phyloP scores from a whole-genome alignment of 805 yeast genomes.

The Starmerella bombicola region DNA sequence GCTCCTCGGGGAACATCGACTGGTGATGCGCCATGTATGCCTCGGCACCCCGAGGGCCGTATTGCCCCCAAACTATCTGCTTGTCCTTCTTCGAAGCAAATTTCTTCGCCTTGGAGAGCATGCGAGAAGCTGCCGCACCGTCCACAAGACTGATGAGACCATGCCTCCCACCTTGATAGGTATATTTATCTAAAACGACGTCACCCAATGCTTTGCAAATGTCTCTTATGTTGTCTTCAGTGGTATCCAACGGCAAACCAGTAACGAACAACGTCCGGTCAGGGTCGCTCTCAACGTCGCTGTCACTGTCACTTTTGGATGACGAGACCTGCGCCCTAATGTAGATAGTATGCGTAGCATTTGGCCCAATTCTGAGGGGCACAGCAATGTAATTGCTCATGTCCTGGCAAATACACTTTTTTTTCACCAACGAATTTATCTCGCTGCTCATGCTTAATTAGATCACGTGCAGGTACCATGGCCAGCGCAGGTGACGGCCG shows the following conservation, averaged over 20 bases:
- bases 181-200: constrained; percentile 30
- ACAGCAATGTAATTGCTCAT: constrained; percentile 18
- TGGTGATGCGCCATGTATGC: constrained; percentile 31
- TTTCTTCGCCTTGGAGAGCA: constrained; percentile 50
- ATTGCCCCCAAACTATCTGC: constrained; percentile 26
- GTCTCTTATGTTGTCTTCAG: constrained; percentile 40
- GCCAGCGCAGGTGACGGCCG: no score
- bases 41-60: constrained; percentile 33
- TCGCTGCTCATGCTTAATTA: no score
- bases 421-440: no score
- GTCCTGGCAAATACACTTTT: no score
- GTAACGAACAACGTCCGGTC: constrained; percentile 53
- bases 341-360: constrained; percentile 20
- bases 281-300: constrained; percentile 29
- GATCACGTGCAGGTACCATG: no score
- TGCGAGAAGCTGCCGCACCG: constrained; percentile 50
- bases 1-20: constrained; percentile 34
- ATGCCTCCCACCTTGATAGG: constrained; percentile 31
- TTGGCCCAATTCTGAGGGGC: constrained; percentile 17
- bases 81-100: constrained; percentile 25
- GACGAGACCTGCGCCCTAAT: constrained; percentile 18
- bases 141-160: constrained; percentile 67
- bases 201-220: constrained; percentile 41
- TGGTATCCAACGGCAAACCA: constrained; percentile 59
- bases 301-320: constrained; percentile 7